These are phyloP conservation scores for Lepidium africanum DNA, from an alignment of 345 rosid genomes.

Conservation along the genomic window DNA sequence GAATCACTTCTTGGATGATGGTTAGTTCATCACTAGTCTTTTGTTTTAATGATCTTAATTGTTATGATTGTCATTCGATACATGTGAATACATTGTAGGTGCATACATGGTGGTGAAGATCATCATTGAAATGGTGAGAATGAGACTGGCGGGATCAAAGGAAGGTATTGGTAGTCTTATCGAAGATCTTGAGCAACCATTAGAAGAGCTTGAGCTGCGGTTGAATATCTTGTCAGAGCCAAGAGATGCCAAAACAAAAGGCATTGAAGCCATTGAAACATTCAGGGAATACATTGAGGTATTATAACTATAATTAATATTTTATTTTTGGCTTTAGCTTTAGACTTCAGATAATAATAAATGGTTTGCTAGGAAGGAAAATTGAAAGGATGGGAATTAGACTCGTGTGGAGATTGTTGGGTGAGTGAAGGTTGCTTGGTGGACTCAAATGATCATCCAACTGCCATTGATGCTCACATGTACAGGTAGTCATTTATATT, in stretches of 20 bases:
- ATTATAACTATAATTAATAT: not conserved
- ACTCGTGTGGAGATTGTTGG: conserved; percentile 87
- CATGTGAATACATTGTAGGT: conserved; percentile 32
- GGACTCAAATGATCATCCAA: conserved; percentile 62
- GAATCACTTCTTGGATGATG: conserved; percentile 88
- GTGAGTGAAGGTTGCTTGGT: conserved; percentile 91
- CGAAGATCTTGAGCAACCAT: conserved; percentile 68
- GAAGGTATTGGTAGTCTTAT: conserved; percentile 75
- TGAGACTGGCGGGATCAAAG: conserved; percentile 56
- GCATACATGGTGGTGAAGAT: conserved; percentile 94
- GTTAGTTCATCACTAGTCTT: conserved; percentile 21
- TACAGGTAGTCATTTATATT: conserved; percentile 45
- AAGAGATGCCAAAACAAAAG: conserved; percentile 65
- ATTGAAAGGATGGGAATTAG: conserved; percentile 77
- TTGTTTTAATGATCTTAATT: not conserved
- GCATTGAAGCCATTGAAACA: conserved; percentile 61
- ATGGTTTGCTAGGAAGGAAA: conserved; percentile 46
- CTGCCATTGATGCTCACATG: conserved; percentile 81
- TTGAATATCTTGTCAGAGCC: conserved; percentile 68
- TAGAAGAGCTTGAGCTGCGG: conserved; percentile 57
- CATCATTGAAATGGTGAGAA: conserved; percentile 78
- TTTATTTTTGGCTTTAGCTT: not conserved
- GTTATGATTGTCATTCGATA: not conserved
- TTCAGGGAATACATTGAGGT: conserved; percentile 66
- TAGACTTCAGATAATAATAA: not conserved